A percentile compares a stretch with the other conserved stretches of the same genome.
These are phyloP conservation scores for Seiridium cupressi DNA, from an alignment of 2,329 filamentous ascomycete genomes.

Conservation along the genomic window DNA sequence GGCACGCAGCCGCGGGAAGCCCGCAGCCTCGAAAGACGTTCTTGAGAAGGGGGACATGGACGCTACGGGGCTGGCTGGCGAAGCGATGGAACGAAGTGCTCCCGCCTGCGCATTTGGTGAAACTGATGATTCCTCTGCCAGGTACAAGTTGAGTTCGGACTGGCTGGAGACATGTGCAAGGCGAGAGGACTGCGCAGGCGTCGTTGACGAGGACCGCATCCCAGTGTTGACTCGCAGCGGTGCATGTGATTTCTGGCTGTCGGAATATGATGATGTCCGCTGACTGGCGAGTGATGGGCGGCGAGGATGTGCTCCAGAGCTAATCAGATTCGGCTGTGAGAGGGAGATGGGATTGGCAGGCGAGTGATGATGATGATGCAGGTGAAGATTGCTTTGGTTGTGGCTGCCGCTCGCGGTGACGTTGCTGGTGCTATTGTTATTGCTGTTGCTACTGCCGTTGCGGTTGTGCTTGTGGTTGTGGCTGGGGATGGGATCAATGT, in stretches of 20 bases:
- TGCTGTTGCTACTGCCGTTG: constrained; percentile 13
- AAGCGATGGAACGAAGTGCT: constrained; percentile 12
- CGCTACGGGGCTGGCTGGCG: constrained; percentile 32
- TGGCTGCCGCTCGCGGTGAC: constrained; percentile 12
- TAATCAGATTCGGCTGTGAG: constrained; percentile 23
- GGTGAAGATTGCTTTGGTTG: neutral
- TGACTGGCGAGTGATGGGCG: constrained; percentile 38
- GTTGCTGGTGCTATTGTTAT: constrained; percentile 9
- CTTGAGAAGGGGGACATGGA: constrained; percentile 51
- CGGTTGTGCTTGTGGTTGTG: constrained; percentile 13
- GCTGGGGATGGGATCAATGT: constrained; percentile 14
- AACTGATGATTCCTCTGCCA: constrained; percentile 34
- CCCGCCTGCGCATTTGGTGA: constrained; percentile 21
- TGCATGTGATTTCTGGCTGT: constrained; percentile 30
- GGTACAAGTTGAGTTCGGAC: constrained; percentile 45
- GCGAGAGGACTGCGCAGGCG: constrained; percentile 31
- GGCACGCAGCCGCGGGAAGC: constrained; percentile 56
- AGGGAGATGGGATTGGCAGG: constrained; percentile 17
- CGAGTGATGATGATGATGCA: constrained; percentile 1
- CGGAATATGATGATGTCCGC: constrained; percentile 36
- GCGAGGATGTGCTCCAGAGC: constrained; percentile 24
- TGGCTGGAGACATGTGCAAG: constrained; percentile 44
- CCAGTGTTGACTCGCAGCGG: constrained; percentile 36
- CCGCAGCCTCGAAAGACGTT: constrained; percentile 53
- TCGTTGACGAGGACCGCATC: constrained; percentile 23